These are phyloP conservation scores for Oldenlandia corymbosa DNA, from an alignment of 257 asterid species.

Conservation along the genomic window DNA sequence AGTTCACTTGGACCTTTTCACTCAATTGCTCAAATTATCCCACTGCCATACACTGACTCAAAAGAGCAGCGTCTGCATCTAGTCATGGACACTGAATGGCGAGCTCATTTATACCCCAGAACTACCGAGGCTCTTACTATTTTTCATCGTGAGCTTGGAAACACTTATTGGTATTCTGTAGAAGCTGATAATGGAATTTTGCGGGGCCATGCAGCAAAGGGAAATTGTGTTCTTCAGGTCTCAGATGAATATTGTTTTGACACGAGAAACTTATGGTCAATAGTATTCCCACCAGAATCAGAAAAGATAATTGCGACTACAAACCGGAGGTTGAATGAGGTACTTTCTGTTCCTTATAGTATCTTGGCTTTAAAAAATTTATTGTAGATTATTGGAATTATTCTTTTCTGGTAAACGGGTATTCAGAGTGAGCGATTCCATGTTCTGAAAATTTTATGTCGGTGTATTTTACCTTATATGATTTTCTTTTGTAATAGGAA, in stretches of 20 bases:
- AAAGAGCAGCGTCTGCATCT: conserved; percentile 82
- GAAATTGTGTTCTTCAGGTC: conserved; percentile 40
- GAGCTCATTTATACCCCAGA: conserved; percentile 77
- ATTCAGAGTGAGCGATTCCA: not conserved
- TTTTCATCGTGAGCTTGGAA: conserved; percentile 58
- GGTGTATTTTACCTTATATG: not conserved
- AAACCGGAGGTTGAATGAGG: conserved; percentile 79
- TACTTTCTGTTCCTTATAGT: conserved; percentile 20
- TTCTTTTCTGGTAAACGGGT: not conserved
- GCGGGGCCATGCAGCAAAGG: conserved; percentile 70
- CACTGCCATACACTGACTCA: conserved; percentile 79
- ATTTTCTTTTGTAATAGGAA: not conserved
- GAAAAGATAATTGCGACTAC: conserved; percentile 82
- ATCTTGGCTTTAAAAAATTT: conserved; percentile 3
- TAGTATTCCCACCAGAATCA: conserved; percentile 80
- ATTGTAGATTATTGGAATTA: not conserved
- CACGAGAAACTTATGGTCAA: conserved; percentile 69
- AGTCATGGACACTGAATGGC: conserved; percentile 54
- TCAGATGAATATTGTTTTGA: conserved; percentile 65
- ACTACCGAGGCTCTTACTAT: conserved; percentile 77
- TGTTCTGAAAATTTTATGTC: not conserved
- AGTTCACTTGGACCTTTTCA: conserved; percentile 50
- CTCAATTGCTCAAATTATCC: conserved; percentile 72
- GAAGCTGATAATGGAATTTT: conserved; percentile 53
- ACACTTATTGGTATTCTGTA: conserved; percentile 86